Percentiles rank a stretch among this genome's conserved stretches.
phyloP scores from a whole-genome alignment of 345 rosid genomes.

The Dipteronia sinensis region DNA sequence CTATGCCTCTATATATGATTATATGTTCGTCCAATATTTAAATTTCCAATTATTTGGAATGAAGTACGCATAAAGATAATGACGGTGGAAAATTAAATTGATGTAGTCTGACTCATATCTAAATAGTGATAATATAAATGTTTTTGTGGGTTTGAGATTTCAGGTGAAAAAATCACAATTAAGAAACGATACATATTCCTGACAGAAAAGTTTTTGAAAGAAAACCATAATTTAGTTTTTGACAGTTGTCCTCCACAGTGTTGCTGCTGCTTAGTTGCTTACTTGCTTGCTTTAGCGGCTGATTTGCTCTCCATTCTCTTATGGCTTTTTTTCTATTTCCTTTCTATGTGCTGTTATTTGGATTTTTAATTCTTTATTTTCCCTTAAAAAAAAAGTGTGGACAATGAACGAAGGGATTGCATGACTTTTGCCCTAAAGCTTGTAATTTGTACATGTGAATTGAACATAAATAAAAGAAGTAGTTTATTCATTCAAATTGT shows the following conservation, averaged over 20 bases:
- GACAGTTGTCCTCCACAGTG: slow-evolving; percentile 50
- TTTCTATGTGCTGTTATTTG: not conserved
- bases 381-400: not conserved
- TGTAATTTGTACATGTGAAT: too few relatives aligned
- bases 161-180: slow-evolving; percentile 49
- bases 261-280: slow-evolving; percentile 12
- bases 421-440: too few relatives aligned
- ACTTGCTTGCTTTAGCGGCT: too few relatives aligned
- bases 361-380: not conserved
- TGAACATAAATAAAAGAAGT: too few relatives aligned
- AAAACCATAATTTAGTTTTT: slow-evolving; percentile 31
- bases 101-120: too few relatives aligned
- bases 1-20: too few relatives aligned
- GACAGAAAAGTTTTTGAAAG: slow-evolving; percentile 42
- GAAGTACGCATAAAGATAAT: too few relatives aligned
- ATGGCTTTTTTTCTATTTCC: not conserved
- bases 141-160: not conserved
- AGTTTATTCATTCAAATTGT: too few relatives aligned
- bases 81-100: too few relatives aligned
- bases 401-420: not conserved
- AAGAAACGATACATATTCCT: slow-evolving; percentile 42
- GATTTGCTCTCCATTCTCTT: not conserved
- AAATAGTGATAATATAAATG: too few relatives aligned
- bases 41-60: too few relatives aligned
- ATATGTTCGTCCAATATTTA: too few relatives aligned